Evolutionary conservation across 441 rosid species (phyloP).

Genomic region (Sinapis alba): DNA sequence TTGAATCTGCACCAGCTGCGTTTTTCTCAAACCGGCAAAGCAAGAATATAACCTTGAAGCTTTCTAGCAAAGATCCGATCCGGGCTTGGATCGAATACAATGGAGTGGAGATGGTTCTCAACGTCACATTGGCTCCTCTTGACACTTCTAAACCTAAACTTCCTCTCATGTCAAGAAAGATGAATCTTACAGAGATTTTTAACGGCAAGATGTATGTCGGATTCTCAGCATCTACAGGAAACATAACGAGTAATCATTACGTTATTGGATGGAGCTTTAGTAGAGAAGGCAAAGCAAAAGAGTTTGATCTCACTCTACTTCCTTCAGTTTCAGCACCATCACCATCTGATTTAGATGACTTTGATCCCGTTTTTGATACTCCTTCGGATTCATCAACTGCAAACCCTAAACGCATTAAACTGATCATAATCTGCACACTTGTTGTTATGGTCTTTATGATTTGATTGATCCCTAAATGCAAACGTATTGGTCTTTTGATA

Average conservation of each 20-base stretch:
- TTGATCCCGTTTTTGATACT: conserved; percentile 8
- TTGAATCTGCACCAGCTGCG: conserved; percentile 38
- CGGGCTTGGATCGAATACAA: conserved; percentile 39
- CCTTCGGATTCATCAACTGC: conserved; percentile 11
- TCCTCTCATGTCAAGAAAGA: conserved; percentile 38
- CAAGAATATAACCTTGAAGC: conserved; percentile 32
- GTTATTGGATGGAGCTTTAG: conserved; percentile 38
- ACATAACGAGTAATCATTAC: conserved; percentile 25
- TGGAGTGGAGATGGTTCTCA: conserved; percentile 27
- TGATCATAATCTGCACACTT: conserved; percentile 11
- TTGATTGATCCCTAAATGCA: conserved; percentile 7
- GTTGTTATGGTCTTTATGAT: conserved; percentile 14
- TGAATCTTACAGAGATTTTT: conserved; percentile 28
- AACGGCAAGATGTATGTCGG: conserved; percentile 32
- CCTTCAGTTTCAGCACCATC: conserved; percentile 13
- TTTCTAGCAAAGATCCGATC: conserved; percentile 26
- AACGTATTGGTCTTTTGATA: neutral
- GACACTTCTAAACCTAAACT: conserved; percentile 18
- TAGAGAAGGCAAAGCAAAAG: conserved; percentile 32
- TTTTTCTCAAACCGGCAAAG: conserved; percentile 26
- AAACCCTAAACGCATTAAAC: neutral
- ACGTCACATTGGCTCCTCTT: conserved; percentile 36
- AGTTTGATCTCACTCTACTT: conserved; percentile 30
- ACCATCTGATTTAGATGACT: conserved; percentile 27
- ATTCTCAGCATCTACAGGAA: conserved; percentile 37